phyloP scores from a whole-genome alignment of 495 filamentous ascomycete genomes.

The Lentithecium fluviatile region DNA sequence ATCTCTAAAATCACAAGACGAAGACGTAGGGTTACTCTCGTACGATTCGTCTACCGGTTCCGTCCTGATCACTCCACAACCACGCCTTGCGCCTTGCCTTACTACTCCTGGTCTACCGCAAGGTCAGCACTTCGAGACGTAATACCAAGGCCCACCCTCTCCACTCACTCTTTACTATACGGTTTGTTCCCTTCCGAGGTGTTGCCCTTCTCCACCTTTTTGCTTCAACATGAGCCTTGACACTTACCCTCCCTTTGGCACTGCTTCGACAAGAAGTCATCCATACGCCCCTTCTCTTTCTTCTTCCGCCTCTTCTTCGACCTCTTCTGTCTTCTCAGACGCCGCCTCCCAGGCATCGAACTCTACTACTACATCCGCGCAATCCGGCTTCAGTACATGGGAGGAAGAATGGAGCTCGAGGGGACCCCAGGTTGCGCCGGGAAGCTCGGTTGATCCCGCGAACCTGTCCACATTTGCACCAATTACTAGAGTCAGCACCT shows the following conservation, averaged over 20 bases:
- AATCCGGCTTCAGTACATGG: conserved; percentile 16
- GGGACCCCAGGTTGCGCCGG: background rate
- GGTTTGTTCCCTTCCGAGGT: conserved; percentile 4
- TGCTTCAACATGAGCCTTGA: conserved; percentile 32
- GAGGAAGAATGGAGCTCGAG: conserved; percentile 33
- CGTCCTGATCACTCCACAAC: conserved; percentile 36
- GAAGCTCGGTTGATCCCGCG: conserved; percentile 1
- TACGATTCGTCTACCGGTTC: conserved; percentile 38
- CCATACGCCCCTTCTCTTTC: conserved; percentile 68
- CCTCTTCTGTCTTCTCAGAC: conserved; percentile 76
- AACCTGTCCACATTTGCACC: conserved; percentile 21
- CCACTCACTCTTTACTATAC: conserved; percentile 34
- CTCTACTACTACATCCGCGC: conserved; percentile 25
- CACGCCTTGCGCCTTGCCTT: conserved; percentile 23
- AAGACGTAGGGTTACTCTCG: conserved; percentile 30
- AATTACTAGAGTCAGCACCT: conserved; percentile 30
- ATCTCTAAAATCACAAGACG: conserved; percentile 29
- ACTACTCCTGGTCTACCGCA: conserved; percentile 18
- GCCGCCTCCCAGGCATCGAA: conserved; percentile 54
- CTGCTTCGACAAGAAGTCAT: conserved; percentile 31
- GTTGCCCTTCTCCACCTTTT: conserved; percentile 12
- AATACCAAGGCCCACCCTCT: conserved; percentile 25
- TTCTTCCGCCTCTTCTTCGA: conserved; percentile 70
- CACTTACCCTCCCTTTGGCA: conserved; percentile 29
- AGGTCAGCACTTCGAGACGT: conserved; percentile 25